Evolutionary conservation across 345 rosid genomes (phyloP).

Genomic region (Physaria fendleri): DNA sequence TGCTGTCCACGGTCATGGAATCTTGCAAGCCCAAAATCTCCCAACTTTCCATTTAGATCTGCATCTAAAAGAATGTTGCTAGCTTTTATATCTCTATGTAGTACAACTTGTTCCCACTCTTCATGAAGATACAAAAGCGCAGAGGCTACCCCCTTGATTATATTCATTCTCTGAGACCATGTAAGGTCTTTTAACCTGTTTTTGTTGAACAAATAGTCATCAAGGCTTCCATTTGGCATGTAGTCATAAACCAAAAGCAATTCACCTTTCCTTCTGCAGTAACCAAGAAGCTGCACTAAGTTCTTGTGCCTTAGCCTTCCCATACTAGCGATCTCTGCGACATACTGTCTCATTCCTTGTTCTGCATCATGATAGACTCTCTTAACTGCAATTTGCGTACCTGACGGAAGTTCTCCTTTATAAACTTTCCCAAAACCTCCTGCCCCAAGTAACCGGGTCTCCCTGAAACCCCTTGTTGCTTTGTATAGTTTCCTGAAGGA

Average conservation of each 20-base stretch:
- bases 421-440: slow-evolving; percentile 27
- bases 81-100: slow-evolving; percentile 44
- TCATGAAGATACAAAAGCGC: slow-evolving; percentile 35
- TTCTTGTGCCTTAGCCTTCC: slow-evolving; percentile 37
- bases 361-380: neutral
- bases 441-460: slow-evolving; percentile 15
- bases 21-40: slow-evolving; percentile 43
- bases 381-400: neutral
- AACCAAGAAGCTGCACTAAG: slow-evolving; percentile 37
- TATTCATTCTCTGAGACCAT: no score
- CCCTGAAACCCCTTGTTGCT: slow-evolving; percentile 27
- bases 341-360: slow-evolving; percentile 34
- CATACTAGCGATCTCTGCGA: slow-evolving; percentile 35
- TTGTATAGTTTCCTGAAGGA: slow-evolving; percentile 23
- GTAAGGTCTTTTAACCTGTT: no score
- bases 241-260: no score
- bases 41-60: slow-evolving; percentile 34
- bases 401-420: slow-evolving; percentile 26
- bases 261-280: no score
- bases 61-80: slow-evolving; percentile 39
- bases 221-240: no score
- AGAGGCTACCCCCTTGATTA: no score
- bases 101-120: slow-evolving; percentile 44
- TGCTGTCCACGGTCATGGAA: slow-evolving; percentile 29
- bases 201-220: no score